phyloP scores from a whole-genome alignment of 352 stramenopile species.

The Phytophthora fragariaefolia region DNA sequence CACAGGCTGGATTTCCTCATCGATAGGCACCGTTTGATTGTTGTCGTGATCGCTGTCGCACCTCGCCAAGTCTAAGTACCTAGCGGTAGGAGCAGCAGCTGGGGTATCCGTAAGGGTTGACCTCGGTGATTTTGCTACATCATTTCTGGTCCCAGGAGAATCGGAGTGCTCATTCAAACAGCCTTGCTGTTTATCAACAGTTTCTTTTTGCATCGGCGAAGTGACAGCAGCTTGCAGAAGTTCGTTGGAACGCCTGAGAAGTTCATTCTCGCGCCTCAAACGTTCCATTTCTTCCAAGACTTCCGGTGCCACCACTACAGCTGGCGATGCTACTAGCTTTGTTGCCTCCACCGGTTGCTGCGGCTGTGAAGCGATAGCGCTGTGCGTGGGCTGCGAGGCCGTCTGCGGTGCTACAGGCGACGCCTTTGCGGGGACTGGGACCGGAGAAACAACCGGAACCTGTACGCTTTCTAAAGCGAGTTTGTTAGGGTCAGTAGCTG shows the following conservation, averaged over 20 bases:
- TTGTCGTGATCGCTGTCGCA: constrained; percentile 31
- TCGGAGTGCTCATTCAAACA: neutral
- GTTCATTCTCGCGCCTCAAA: constrained; percentile 71
- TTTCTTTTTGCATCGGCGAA: constrained; percentile 13
- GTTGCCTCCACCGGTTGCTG: constrained; percentile 1
- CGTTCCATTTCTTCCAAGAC: constrained; percentile 70
- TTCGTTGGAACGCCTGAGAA: constrained; percentile 69
- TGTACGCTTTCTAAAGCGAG: constrained; percentile 5
- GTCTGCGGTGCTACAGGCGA: neutral
- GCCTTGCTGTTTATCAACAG: neutral
- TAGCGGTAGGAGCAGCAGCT: constrained; percentile 6
- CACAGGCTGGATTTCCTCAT: neutral
- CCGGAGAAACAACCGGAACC: neutral
- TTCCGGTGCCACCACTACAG: constrained; percentile 27
- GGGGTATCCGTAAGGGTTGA: neutral
- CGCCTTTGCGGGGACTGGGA: constrained; percentile 1
- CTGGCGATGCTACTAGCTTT: constrained; percentile 4
- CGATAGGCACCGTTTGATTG: constrained; percentile 4
- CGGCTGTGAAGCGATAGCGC: constrained; percentile 2
- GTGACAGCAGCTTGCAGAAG: constrained; percentile 53
- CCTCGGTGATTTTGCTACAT: neutral
- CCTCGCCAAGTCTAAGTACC: constrained; percentile 31
- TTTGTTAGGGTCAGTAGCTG: constrained; percentile 5
- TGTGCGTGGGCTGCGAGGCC: constrained; percentile 5
- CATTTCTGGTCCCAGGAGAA: neutral